Evolutionary conservation across 106 monocot genomes (phyloP), one percentile per base, ranked within the genome.

Genomic region (Allium sativum): DNA sequence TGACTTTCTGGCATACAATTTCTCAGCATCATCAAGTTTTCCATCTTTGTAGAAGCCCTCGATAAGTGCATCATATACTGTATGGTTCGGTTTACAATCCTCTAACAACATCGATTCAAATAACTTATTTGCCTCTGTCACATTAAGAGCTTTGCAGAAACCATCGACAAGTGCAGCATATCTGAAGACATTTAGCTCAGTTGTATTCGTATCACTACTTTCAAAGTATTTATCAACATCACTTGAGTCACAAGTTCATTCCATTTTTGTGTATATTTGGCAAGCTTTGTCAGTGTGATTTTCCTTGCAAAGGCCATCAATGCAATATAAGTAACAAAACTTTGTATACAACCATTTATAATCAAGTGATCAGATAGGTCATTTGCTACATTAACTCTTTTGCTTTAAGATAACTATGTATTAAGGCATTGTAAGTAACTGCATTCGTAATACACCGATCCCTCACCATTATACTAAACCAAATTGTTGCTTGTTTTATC

Each of bases 151-250:
- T 79, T 98, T 98, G 77, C 96, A 98, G 40, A 98, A 72, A 19
- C 96, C 96, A 81, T 98, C 88, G 58, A 98, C 70, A 54, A 98
- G 52, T 58, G 96, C 91, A 67, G 91, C 96, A 72, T 92, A 98
- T 7, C 91, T 98, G 55, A 88, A 81, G 65, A 98, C 88, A 85
- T 98, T 98, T 44, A 91, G 96, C 44, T 70, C 67, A 54, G 54
- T 14, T 7, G n/a, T 64, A 12, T 74, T 61, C 0, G 41, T 17
- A 71, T 45, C 56, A 48, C 21, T 65, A 59, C 53, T 74, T 59
- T 63, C 56, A 71, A 90, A 87, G 66, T 77, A 86, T 22, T 62
- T 77, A 55, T 76, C 64, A 56, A 61, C 58, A 68, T 72, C 80
- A 20, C 60, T 56, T n/a, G 53, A 60, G 10, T 88, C 78, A 72